These are phyloP conservation scores for Metschnikowia gelsemii DNA, from an alignment of 805 yeast species.

Conservation along the genomic window DNA sequence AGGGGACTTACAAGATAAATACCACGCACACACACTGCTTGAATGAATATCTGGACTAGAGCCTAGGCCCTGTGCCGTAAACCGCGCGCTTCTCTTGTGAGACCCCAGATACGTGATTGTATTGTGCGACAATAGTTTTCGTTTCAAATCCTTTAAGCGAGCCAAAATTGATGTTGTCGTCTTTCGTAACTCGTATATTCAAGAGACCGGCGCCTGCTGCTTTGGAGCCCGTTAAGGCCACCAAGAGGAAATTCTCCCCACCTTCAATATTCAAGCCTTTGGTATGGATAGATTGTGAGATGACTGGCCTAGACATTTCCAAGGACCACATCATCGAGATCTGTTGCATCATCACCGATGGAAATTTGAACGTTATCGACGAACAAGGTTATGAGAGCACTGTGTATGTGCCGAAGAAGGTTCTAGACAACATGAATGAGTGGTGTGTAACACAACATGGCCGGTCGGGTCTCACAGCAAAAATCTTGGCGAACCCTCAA, in stretches of 20 bases:
- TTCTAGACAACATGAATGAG: conserved; percentile 72
- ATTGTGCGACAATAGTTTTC: no score
- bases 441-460: conserved; percentile 91
- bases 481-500: conserved; percentile 54
- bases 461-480: conserved; percentile 68
- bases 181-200: conserved; percentile 13
- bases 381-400: conserved; percentile 77
- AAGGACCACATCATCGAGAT: conserved; percentile 84
- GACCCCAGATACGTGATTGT: no score
- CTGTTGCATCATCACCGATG: conserved; percentile 88
- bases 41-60: no score
- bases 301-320: conserved; percentile 92
- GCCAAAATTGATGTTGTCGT: conserved; percentile 13
- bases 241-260: conserved; percentile 13
- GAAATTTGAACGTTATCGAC: conserved; percentile 68
- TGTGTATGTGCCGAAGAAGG: conserved; percentile 60
- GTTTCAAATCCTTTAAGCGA: not conserved
- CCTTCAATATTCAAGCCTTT: conserved; percentile 38
- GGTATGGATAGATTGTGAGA: conserved; percentile 97
- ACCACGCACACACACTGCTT: no score
- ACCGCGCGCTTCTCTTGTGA: conserved; percentile 4
- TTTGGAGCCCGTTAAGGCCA: conserved; percentile 13
- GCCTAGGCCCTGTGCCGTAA: conserved; percentile 2
- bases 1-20: not conserved
- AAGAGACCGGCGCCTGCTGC: conserved; percentile 12